Base-by-base conservation (phyloP, 805 yeast species). In the Saccharomycopsis babjevae region DNA sequence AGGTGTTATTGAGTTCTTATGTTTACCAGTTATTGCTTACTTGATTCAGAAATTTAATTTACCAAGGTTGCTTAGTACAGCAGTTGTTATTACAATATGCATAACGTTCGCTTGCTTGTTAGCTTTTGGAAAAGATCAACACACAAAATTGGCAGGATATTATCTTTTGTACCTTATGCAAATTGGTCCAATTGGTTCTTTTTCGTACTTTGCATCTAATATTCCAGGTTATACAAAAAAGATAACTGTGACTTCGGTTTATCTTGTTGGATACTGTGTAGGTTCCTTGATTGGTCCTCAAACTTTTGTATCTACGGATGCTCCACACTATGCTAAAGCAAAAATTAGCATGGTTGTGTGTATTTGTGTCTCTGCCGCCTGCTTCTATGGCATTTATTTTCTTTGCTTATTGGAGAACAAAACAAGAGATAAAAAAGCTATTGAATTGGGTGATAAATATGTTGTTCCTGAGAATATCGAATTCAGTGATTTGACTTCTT, bases 181-280 rank as follows among this genome's bases (percentile, higher is more conserved):
- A 13, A 70, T 75, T 2, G 69, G 75, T 13, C 70, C 71, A 62
- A 71, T 72, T 58, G 72, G 76, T 64, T 66, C 70, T 13, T 58
- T 71, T 5, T 70, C 77, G 6, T 66, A 70, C 52, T 70, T 76
- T 59, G 71, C 74, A 34, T 74, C 81, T 2, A 79, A 87, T 69
- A 79, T 84, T 40, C 84, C 91, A 1, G 94, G 94, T 13, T 81
- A 83, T 64, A 86, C 92, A n/a, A 88, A 88, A 71, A 83, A 86
- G 68, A 70, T 75, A 56, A 73, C 79, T 1, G 77, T 74, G 1
- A 79, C 75, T 66, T 79, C 82, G 5, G 70, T 84, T 40, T 79
- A 79, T 56, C 76, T 87, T 70, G 77, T 86, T 62, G 86, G 83
- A 5, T 88, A 85, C 69, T 83, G 88, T 50, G 79, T 82, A 54